A percentile compares a stretch with the other conserved stretches of the same genome.
These are phyloP conservation scores for Neonectria coccinea DNA, from an alignment of 2,329 filamentous ascomycete species.

Conservation along the genomic window DNA sequence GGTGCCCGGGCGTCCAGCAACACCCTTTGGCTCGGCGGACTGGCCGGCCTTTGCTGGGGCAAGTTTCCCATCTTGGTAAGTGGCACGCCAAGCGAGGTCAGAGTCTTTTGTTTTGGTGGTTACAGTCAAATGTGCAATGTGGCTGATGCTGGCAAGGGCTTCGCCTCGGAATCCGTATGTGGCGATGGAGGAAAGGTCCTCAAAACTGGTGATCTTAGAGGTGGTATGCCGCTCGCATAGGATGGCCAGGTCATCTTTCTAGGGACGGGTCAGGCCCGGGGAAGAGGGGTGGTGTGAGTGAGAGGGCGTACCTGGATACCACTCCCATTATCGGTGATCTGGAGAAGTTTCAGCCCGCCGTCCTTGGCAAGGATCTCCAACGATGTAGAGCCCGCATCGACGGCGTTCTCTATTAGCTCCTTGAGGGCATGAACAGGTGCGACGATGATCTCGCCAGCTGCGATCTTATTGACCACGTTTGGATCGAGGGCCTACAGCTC, in stretches of 20 bases:
- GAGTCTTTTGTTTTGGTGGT: constrained; percentile 94
- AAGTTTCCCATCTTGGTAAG: constrained; percentile 86
- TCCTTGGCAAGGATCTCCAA: constrained; percentile 95
- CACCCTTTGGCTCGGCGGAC: constrained; percentile 84
- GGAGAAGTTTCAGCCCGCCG: constrained; percentile 91
- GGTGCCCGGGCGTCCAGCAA: constrained; percentile 88
- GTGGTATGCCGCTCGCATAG: constrained; percentile 97
- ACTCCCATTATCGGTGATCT: constrained; percentile 97
- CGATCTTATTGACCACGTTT: constrained; percentile 98
- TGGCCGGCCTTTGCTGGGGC: constrained; percentile 89
- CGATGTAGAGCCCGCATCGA: constrained; percentile 94
- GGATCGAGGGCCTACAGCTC: constrained; percentile 80
- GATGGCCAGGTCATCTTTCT: constrained; percentile 92
- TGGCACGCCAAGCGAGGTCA: constrained; percentile 88
- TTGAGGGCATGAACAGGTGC: constrained; percentile 96
- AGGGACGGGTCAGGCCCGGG: constrained; percentile 30
- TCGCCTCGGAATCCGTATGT: constrained; percentile 99
- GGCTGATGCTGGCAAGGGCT: constrained; percentile 95
- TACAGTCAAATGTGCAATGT: constrained; percentile 94
- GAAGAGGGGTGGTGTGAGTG: neutral
- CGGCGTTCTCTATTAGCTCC: constrained; percentile 95
- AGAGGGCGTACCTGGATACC: constrained; percentile 81
- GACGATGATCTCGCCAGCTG: constrained; percentile 97
- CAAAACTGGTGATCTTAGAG: constrained; percentile 93
- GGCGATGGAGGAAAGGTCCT: constrained; percentile 88